A percentile compares a stretch with the other conserved stretches of the same genome.
Conservation (phyloP, 805 yeast species). For the Pichia membranifaciens region DNA sequence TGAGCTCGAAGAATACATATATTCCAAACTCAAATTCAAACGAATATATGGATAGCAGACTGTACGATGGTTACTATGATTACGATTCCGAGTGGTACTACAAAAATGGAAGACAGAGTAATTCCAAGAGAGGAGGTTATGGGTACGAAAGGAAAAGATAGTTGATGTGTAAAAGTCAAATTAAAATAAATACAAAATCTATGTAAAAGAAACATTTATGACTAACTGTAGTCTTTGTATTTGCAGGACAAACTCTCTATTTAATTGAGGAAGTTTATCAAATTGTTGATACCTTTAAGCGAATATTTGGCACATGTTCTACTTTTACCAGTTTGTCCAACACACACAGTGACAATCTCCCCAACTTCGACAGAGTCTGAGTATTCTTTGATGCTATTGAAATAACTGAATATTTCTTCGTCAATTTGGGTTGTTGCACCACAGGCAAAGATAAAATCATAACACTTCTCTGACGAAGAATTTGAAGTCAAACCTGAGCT, state of each 20-base stretch:
- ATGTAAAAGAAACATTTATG: not conserved
- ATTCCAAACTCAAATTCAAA: not conserved
- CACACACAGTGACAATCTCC: constrained; percentile 54
- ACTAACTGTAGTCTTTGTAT: too few species aligned
- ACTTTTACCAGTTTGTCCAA: constrained; percentile 33
- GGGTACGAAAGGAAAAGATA: not conserved
- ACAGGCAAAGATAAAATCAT: constrained; percentile 47
- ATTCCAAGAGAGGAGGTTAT: not conserved
- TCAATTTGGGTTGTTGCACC: constrained; percentile 68
- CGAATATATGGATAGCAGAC: not conserved
- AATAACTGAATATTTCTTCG: constrained; percentile 57
- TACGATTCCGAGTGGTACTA: constrained; percentile 1
- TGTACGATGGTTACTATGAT: not conserved
- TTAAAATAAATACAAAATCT: not conserved
- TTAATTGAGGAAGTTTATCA: constrained; percentile 44
- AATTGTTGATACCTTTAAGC: constrained; percentile 64
- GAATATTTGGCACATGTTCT: constrained; percentile 51
- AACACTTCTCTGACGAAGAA: not conserved
- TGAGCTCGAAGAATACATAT: not conserved
- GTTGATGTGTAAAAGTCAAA: not conserved
- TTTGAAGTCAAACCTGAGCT: not conserved
- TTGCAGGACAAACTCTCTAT: not conserved
- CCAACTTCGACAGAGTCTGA: constrained; percentile 28
- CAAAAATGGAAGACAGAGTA: not conserved
- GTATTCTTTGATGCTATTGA: constrained; percentile 34